These are phyloP conservation scores for Xylaria intraflava DNA, from an alignment of 495 filamentous ascomycete species.

Conservation along the genomic window DNA sequence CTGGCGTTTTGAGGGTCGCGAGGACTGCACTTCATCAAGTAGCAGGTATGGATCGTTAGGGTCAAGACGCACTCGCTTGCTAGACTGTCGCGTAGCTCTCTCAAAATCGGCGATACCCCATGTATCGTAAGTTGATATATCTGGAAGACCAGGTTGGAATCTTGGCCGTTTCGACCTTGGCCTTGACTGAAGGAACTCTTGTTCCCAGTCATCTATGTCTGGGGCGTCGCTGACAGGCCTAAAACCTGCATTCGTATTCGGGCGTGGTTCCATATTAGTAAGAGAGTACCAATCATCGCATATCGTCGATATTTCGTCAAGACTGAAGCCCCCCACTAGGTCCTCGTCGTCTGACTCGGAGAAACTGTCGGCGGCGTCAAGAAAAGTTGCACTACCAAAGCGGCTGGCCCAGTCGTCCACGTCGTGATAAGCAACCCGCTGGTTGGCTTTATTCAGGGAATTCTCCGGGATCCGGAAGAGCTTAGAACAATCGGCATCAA, in stretches of 20 bases:
- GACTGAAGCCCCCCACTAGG: constrained; percentile 58
- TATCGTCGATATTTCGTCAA: constrained; percentile 68
- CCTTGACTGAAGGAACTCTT: constrained; percentile 39
- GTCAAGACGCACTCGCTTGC: constrained; percentile 74
- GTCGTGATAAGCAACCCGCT: constrained; percentile 52
- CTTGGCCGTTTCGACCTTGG: constrained; percentile 33
- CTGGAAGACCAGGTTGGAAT: constrained; percentile 34
- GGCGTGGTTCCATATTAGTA: constrained; percentile 14
- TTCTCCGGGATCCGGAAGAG: constrained; percentile 61
- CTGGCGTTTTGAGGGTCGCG: constrained; percentile 43
- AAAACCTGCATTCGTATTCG: constrained; percentile 16
- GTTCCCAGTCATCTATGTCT: constrained; percentile 51
- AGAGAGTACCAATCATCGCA: constrained; percentile 75
- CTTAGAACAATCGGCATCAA: constrained; percentile 73
- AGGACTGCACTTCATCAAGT: constrained; percentile 53
- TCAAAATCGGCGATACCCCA: constrained; percentile 47
- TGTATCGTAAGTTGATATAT: constrained; percentile 34
- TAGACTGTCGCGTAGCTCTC: constrained; percentile 58
- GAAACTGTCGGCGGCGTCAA: constrained; percentile 30
- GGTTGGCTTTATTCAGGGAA: constrained; percentile 27
- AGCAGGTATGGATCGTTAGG: constrained; percentile 85
- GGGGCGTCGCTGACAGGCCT: constrained; percentile 23
- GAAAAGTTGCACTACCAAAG: constrained; percentile 43
- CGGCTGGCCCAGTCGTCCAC: constrained; percentile 34
- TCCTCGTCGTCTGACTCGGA: constrained; percentile 54